Conservation (phyloP, 2,329 filamentous ascomycete genomes). For the Colletotrichum caudatum region DNA sequence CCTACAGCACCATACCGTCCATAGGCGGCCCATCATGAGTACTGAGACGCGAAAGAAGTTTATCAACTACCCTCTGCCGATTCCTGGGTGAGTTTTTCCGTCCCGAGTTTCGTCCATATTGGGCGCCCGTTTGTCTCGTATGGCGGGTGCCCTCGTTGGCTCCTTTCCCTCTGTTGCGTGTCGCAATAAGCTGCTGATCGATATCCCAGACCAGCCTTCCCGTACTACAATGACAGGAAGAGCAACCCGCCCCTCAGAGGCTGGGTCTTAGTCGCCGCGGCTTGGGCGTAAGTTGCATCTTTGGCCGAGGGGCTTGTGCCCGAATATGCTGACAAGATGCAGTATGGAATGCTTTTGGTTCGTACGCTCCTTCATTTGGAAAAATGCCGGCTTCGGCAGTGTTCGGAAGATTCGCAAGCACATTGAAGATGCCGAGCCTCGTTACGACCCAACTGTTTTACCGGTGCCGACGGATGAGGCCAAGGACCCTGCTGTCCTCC, state of each 20-base stretch:
- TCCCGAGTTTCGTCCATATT: neutral
- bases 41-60: conserved; percentile 44
- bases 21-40: conserved; percentile 33
- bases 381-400: conserved; percentile 71
- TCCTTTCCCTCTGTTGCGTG: neutral
- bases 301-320: neutral
- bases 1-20: conserved; percentile 2
- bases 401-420: conserved; percentile 65
- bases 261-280: conserved; percentile 63
- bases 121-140: neutral
- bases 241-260: conserved; percentile 71
- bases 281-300: conserved; percentile 61
- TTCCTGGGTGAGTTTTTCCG: conserved; percentile 49
- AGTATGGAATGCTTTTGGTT: conserved; percentile 68
- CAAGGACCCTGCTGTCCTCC: conserved; percentile 47
- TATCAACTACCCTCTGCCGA: conserved; percentile 54
- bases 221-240: conserved; percentile 60
- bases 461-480: conserved; percentile 59
- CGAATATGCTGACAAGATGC: conserved; percentile 27
- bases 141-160: neutral
- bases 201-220: conserved; percentile 51
- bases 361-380: conserved; percentile 69
- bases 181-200: conserved; percentile 31
- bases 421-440: conserved; percentile 63
- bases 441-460: conserved; percentile 61